Evolutionary conservation across 139 green algal genomes (phyloP).

Genomic region (Picochlorum sp.): DNA sequence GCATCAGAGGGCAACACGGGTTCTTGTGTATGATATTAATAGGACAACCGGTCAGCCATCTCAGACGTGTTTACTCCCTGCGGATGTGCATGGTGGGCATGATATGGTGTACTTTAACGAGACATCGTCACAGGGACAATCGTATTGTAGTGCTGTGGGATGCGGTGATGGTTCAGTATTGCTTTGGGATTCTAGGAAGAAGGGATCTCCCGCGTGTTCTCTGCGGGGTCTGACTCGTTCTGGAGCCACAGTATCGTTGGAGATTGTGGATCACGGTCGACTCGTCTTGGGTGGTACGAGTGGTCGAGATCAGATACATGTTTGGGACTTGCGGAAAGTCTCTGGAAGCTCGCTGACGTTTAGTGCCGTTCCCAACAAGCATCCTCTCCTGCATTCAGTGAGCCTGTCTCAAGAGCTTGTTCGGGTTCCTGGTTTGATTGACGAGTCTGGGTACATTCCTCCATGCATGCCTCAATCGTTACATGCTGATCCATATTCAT

Average conservation of each 20-base stretch:
- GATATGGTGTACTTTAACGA: neutral
- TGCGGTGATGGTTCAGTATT: neutral
- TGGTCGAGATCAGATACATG: conserved; percentile 15
- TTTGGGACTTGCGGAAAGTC: conserved; percentile 21
- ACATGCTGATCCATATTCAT: conserved; percentile 14
- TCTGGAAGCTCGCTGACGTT: conserved; percentile 9
- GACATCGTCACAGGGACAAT: neutral
- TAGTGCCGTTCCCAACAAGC: conserved; percentile 14
- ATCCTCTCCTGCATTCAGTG: conserved; percentile 19
- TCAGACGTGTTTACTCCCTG: neutral
- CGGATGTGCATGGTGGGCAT: neutral
- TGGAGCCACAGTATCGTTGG: neutral
- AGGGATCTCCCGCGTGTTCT: neutral
- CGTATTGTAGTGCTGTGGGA: neutral
- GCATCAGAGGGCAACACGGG: neutral
- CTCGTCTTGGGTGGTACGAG: conserved; percentile 17
- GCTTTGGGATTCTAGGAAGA: conserved; percentile 6
- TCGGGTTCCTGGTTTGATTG: conserved; percentile 15
- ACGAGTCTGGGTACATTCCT: conserved; percentile 15
- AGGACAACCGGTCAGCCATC: conserved; percentile 14
- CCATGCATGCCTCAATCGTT: conserved; percentile 18
- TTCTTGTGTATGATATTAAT: conserved; percentile 30
- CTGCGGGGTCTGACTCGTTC: conserved; percentile 4
- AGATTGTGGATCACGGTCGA: neutral
- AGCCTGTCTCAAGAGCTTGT: conserved; percentile 11